Evolutionary conservation across 129 eudicot genomes (phyloP), one percentile per base, ranked within the genome.

Genomic region (Flaveria robusta): DNA sequence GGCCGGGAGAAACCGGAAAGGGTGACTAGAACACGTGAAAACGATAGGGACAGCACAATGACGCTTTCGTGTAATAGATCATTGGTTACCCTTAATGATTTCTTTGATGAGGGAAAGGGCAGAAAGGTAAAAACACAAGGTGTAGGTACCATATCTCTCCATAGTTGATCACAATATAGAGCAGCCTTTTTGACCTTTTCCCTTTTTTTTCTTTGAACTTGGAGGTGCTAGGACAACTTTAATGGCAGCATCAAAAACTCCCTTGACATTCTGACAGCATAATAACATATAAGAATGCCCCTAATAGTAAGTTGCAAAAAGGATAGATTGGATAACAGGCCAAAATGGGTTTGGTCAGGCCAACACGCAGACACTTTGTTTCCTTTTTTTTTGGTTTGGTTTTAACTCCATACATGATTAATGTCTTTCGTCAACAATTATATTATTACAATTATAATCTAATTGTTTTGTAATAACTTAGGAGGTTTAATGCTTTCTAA

Each of bases 171-270:
- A 81, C 88, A 85, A 81, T 81, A 85, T 85, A 62, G 88, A 85
- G 86, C 88, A 85, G 27, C 83, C 86, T 74, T 81, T 85, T 81
- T 85, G 83, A 68, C 76, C 85, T 55, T 85, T 85, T 26, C 88
- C 88, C 72, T 85, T 85, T 81, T 81, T 85, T 58, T 81, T 85
- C 83, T 85, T 85, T 62, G 83, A 34, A 43, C 84, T 85, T 66
- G 88, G 88, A 74, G 88, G 88, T 77, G 58, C 72, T 37, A 85
- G 75, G 23, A 85, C 88, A 69, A 85, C 88, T 81, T 85, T 85
- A 62, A 85, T 81, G 68, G 88, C 88, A 78, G 88, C 85, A 64
- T 85, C 85, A 14, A 85, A 85, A 24, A 85, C 88, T 46, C 80
- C 83, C 63, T 85, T 85, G 66, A 85, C 83, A 56, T 85, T 85